Conservation (phyloP, 768 basidiomycete species). For the Boletus eberwhitei region DNA sequence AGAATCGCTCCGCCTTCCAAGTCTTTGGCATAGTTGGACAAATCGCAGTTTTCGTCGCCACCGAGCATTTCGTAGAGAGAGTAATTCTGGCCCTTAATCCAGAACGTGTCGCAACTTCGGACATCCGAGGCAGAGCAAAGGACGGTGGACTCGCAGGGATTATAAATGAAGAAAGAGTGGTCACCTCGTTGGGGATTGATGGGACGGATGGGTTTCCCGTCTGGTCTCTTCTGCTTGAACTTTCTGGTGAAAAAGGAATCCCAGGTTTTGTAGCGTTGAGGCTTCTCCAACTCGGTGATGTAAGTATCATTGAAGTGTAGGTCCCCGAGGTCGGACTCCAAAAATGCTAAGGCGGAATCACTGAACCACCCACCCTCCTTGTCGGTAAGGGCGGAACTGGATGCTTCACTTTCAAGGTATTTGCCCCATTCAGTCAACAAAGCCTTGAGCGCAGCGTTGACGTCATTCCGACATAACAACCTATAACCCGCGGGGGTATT, state of each 20-base stretch:
- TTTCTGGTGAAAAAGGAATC: constrained; percentile 52
- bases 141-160: constrained; percentile 36
- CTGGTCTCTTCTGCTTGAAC: constrained; percentile 30
- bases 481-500: neutral
- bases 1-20: too few species aligned
- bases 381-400: too few species aligned
- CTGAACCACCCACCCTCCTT: too few species aligned
- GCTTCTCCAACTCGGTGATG: neutral
- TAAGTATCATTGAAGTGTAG: neutral
- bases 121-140: constrained; percentile 36
- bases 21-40: too few species aligned
- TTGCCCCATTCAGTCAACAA: neutral
- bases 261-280: constrained; percentile 30
- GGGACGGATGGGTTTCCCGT: too few species aligned
- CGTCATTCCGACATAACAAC: neutral
- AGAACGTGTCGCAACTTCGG: constrained; percentile 45
- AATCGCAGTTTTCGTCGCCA: neutral
- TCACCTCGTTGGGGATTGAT: too few species aligned
- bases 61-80: constrained; percentile 55
- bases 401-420: neutral
- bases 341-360: neutral
- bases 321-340: neutral
- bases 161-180: too few species aligned
- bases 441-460: neutral
- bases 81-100: constrained; percentile 58